Base-by-base conservation (phyloP, 805 yeast genomes). In the Cyberlindnera americana region DNA sequence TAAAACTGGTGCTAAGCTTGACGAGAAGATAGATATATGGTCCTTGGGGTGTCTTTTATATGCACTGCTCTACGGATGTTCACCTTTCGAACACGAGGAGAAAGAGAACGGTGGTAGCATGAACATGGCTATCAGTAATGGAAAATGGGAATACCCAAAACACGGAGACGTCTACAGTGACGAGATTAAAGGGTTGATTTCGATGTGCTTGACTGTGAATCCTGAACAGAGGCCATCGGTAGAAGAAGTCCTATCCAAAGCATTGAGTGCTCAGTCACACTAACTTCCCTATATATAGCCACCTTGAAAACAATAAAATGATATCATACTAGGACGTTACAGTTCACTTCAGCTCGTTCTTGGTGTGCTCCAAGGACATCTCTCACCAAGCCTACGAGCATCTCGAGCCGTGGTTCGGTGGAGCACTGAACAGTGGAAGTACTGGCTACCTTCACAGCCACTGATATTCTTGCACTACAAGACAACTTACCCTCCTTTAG, bases 71-170 rank as follows among this genome's bases (percentile, higher is more conserved):
- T 90, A 84, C 63, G 83, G 83, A 0, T 70, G 71, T 22, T 84
- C 95, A 4, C 98, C 98, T 1, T 90, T 90, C 59, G 96, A 89
- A 57, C 72, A 86, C 56, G 81, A 84, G 57, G 93, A 87, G 53
- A 71, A 76, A 32, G 80, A 82, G 29, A 77, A 79, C 43, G 97
- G 97, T 13, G 96, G 95, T 5, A 84, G 82, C 48, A 67, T 89
- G 49, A 78, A 72, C 36, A 67, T 88, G 50, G 95, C 95, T 5
- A 83, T 90, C 25, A 67, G 49, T 71, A 61, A 55, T 90, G 93
- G 3, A 47, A 56, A 5, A 53, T 63, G 38, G 73, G 76, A 10
- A 60, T 49, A 45, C 54, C 52, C 73, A 58, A 34, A 45, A 36
- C 29, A 26, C 19, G 36, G 40, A 13, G 41, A 50, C 14, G 21